phyloP scores from a whole-genome alignment of 495 filamentous ascomycete species.

The Penicillium maclennaniae region DNA sequence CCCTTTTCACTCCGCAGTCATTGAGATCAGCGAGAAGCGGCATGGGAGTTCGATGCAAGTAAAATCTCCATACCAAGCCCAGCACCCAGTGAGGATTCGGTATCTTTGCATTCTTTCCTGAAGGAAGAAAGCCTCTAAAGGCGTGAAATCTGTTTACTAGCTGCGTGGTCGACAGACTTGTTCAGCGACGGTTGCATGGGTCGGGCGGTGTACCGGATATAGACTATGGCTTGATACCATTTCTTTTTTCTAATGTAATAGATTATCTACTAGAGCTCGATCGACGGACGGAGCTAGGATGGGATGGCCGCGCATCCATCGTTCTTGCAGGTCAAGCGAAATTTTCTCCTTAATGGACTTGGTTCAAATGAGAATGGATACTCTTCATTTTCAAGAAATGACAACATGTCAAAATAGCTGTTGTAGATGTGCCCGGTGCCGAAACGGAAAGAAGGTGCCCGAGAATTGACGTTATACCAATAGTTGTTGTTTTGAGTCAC shows the following conservation, averaged over 20 bases:
- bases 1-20: constrained; percentile 31
- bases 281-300: too few relatives aligned
- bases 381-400: too few relatives aligned
- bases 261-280: too few relatives aligned
- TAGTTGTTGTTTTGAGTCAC: constrained; percentile 63
- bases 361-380: too few relatives aligned
- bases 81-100: constrained; percentile 19
- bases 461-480: constrained; percentile 59
- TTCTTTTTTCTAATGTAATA: not conserved
- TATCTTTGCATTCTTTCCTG: constrained; percentile 23
- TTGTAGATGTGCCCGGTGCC: constrained; percentile 56
- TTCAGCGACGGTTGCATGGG: constrained; percentile 16
- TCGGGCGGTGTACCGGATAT: constrained; percentile 5
- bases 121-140: constrained; percentile 9
- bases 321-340: too few relatives aligned
- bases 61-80: constrained; percentile 27
- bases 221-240: constrained; percentile 8
- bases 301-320: too few relatives aligned
- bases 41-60: constrained; percentile 40
- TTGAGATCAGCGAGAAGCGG: constrained; percentile 29
- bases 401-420: constrained; percentile 43
- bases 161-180: constrained; percentile 5
- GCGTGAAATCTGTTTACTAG: not conserved
- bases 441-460: constrained; percentile 58
- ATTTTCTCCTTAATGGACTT: too few relatives aligned